Conservation (phyloP, 2,329 filamentous ascomycete species). For the Drechslerella dactyloides region DNA sequence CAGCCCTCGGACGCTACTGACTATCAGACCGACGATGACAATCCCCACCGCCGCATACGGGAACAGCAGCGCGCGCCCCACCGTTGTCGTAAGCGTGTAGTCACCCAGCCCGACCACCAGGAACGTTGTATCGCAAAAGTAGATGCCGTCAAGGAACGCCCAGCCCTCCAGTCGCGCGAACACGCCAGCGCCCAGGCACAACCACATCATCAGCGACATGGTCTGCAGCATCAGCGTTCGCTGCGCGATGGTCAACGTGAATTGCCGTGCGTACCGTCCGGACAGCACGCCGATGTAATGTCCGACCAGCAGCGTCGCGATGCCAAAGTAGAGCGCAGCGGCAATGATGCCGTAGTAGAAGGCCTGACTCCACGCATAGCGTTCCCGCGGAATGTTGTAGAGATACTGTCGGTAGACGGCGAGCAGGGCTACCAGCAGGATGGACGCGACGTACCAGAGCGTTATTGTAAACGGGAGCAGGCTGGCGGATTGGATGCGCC, state of each 20-base stretch:
- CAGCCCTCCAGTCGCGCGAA: constrained; percentile 77
- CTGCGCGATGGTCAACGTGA: constrained; percentile 76
- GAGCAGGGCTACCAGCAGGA: constrained; percentile 71
- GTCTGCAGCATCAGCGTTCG: constrained; percentile 89
- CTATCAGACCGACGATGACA: constrained; percentile 81
- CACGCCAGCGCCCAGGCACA: constrained; percentile 76
- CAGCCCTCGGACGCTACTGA: constrained; percentile 73
- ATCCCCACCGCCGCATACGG: constrained; percentile 84
- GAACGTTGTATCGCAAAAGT: constrained; percentile 73
- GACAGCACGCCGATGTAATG: constrained; percentile 66
- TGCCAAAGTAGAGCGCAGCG: constrained; percentile 78
- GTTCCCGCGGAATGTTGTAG: constrained; percentile 60
- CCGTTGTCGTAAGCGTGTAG: constrained; percentile 55
- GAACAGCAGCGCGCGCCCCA: constrained; percentile 75
- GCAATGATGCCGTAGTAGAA: constrained; percentile 87
- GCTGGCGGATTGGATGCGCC: constrained; percentile 76
- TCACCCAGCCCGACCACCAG: constrained; percentile 53
- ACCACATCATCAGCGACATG: constrained; percentile 80
- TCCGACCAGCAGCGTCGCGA: constrained; percentile 77
- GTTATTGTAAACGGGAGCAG: constrained; percentile 83
- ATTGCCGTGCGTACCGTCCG: constrained; percentile 75
- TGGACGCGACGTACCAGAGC: constrained; percentile 73
- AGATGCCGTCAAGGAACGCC: constrained; percentile 77
- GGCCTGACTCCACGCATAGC: constrained; percentile 72
- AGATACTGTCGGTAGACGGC: constrained; percentile 70